A percentile compares a stretch with the other conserved stretches of the same genome.
These are phyloP conservation scores for Nemania abortiva DNA, from an alignment of 2,329 filamentous ascomycete genomes.

Conservation along the genomic window DNA sequence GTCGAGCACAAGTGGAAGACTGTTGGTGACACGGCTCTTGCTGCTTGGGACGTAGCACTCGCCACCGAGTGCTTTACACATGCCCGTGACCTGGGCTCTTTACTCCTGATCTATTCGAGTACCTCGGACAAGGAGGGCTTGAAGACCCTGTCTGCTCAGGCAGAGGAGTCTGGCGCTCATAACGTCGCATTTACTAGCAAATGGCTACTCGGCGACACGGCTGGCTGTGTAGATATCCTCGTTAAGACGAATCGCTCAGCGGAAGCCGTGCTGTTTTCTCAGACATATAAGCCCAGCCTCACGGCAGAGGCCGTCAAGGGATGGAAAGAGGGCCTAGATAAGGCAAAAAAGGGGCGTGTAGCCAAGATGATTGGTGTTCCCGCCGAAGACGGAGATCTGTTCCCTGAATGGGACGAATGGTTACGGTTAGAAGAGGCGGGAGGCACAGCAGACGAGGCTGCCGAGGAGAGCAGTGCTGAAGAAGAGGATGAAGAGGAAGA, in stretches of 20 bases:
- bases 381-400: conserved; percentile 85
- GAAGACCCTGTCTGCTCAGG: conserved; percentile 76
- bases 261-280: conserved; percentile 90
- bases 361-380: conserved; percentile 86
- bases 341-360: conserved; percentile 86
- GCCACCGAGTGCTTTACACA: conserved; percentile 94
- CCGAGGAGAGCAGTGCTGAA: conserved; percentile 42
- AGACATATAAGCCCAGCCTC: conserved; percentile 92
- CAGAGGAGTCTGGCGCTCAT: conserved; percentile 81
- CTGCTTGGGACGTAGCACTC: conserved; percentile 86
- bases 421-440: conserved; percentile 83
- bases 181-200: conserved; percentile 93
- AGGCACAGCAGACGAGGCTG: conserved; percentile 55
- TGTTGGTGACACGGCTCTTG: conserved; percentile 90
- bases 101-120: conserved; percentile 89
- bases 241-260: conserved; percentile 81
- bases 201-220: conserved; percentile 87
- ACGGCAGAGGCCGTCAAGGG: conserved; percentile 74
- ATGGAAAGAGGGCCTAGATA: conserved; percentile 89
- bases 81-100: conserved; percentile 88
- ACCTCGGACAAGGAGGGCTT: conserved; percentile 84
- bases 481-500: conserved; percentile 17
- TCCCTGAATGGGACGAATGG: conserved; percentile 97
- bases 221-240: conserved; percentile 83
- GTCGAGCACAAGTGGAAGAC: conserved; percentile 99